Evolutionary conservation across 257 asterid species (phyloP).

Genomic region (Plantago elongata): DNA sequence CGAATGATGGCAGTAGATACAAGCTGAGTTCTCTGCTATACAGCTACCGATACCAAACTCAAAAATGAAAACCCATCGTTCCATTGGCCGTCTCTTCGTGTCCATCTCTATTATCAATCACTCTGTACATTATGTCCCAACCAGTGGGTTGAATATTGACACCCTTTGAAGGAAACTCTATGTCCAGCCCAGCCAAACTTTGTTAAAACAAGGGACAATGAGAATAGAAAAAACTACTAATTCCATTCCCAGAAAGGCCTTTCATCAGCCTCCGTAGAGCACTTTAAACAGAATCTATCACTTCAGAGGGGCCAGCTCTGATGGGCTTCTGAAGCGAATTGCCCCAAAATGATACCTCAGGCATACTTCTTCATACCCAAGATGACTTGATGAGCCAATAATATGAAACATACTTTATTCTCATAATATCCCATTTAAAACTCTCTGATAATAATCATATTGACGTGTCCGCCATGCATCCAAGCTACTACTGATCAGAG

Average conservation of each 20-base stretch:
- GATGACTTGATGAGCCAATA: conserved; percentile 16
- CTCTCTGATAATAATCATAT: conserved; percentile 95
- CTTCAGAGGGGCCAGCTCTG: conserved; percentile 11
- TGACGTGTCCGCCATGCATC: conserved; percentile 99
- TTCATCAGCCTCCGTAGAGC: conserved; percentile 23
- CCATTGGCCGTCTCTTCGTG: conserved; percentile 22
- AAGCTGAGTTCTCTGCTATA: conserved; percentile 29
- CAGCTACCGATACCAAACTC: conserved; percentile 23
- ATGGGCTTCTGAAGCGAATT: conserved; percentile 13
- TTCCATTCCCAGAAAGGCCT: conserved; percentile 16
- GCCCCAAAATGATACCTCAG: conserved; percentile 12
- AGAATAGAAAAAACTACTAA: conserved; percentile 22
- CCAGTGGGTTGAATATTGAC: conserved; percentile 22
- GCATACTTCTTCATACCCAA: conserved; percentile 21
- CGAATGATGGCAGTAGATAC: conserved; percentile 20
- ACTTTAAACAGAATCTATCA: conserved; percentile 14
- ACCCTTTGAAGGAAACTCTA: conserved; percentile 20
- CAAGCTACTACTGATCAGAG: conserved; percentile 97
- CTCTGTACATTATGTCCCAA: conserved; percentile 43
- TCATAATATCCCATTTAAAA: conserved; percentile 92
- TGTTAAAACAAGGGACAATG: conserved; percentile 21
- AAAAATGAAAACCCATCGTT: conserved; percentile 24
- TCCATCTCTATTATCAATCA: conserved; percentile 30
- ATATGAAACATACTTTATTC: conserved; percentile 17
- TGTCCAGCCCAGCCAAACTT: conserved; percentile 22